These are phyloP conservation scores for Clarireedia hainanense DNA, from an alignment of 2,329 filamentous ascomycete genomes.

Conservation along the genomic window DNA sequence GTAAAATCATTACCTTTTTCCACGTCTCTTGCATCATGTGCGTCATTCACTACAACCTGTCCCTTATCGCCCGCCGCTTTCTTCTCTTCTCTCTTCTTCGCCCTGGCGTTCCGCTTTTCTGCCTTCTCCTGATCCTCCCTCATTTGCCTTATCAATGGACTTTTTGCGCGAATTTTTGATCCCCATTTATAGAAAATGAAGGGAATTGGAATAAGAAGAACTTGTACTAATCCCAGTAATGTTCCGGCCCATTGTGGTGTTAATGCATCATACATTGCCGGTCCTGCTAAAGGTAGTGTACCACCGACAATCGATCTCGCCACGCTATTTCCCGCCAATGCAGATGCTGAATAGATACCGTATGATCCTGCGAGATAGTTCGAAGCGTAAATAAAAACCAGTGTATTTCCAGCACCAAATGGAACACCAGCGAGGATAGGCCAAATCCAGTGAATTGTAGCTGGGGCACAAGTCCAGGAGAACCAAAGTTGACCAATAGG, in stretches of 20 bases:
- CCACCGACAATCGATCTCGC: slow-evolving; percentile 67
- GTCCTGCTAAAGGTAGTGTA: slow-evolving; percentile 67
- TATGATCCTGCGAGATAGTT: slow-evolving; percentile 78
- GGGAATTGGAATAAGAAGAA: slow-evolving; percentile 69
- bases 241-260: slow-evolving; percentile 75
- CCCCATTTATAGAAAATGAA: slow-evolving; percentile 67
- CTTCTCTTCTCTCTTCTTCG: slow-evolving; percentile 11
- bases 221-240: slow-evolving; percentile 64
- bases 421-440: slow-evolving; percentile 72
- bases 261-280: slow-evolving; percentile 60
- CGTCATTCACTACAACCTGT: neutral
- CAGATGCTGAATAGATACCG: slow-evolving; percentile 73
- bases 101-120: slow-evolving; percentile 18
- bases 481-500: slow-evolving; percentile 80
- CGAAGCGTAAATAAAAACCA: slow-evolving; percentile 73
- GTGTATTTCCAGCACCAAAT: slow-evolving; percentile 69
- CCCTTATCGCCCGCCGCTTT: slow-evolving; percentile 8
- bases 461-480: slow-evolving; percentile 77
- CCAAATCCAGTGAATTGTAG: slow-evolving; percentile 71
- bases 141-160: slow-evolving; percentile 35
- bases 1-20: slow-evolving; percentile 3
- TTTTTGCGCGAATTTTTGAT: slow-evolving; percentile 43
- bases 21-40: neutral
- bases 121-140: slow-evolving; percentile 28
- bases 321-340: slow-evolving; percentile 72